These are phyloP conservation scores for Ormosia semicastrata DNA, from an alignment of 306 rosid species.

Conservation along the genomic window DNA sequence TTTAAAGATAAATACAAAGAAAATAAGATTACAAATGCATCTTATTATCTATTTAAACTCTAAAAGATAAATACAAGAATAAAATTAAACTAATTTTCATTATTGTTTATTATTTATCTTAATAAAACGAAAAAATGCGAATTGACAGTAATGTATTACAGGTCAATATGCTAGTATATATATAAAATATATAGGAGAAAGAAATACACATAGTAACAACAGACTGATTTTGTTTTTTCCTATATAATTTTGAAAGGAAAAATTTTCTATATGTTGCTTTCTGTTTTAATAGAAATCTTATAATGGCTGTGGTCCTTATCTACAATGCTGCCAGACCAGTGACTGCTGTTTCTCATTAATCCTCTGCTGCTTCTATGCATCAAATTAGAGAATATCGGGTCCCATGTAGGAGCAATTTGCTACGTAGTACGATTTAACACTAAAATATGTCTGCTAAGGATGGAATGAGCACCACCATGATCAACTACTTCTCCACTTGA, in stretches of 20 bases:
- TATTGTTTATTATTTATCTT: no score
- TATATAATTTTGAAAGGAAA: neutral
- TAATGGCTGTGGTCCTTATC: neutral
- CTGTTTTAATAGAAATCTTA: no score
- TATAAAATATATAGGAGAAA: neutral
- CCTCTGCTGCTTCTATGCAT: neutral
- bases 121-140: no score
- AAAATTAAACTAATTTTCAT: no score
- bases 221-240: neutral
- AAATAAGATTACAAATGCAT: no score
- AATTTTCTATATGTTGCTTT: no score
- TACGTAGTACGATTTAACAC: neutral
- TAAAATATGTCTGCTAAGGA: neutral
- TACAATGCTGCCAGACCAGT: neutral
- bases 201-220: neutral
- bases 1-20: no score
- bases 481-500: neutral
- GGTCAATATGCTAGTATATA: no score
- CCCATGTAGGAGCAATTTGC: neutral
- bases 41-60: no score
- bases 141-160: no score
- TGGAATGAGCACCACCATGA: neutral
- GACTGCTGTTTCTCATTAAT: neutral
- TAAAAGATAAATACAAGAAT: no score
- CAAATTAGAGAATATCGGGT: neutral